Percentiles rank a stretch among this genome's conserved stretches.
Evolutionary conservation across 2,329 filamentous ascomycete species (phyloP).

Genomic region (Stagonosporopsis tanaceti): DNA sequence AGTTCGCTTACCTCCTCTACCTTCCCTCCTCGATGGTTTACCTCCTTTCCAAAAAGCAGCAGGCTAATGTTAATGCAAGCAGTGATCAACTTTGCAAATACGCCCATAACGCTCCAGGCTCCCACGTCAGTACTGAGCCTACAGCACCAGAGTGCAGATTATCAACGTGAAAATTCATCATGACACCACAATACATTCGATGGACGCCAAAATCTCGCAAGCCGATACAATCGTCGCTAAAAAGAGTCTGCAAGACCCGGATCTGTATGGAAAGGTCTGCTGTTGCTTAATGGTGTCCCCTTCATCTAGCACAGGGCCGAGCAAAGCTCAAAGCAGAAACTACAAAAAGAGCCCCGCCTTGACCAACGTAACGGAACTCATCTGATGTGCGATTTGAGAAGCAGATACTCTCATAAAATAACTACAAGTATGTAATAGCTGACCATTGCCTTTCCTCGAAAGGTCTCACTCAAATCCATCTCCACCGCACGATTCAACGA

Average conservation of each 20-base stretch:
- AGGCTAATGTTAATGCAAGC: background rate
- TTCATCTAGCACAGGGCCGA: background rate
- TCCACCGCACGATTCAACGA: too few species aligned
- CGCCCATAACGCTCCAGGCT: slow-evolving; percentile 40
- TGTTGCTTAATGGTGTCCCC: background rate
- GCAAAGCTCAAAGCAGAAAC: background rate
- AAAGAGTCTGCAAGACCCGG: background rate
- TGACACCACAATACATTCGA: background rate
- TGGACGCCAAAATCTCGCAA: background rate
- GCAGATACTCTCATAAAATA: too few species aligned
- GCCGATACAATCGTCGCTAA: background rate
- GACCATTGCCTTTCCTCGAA: too few species aligned
- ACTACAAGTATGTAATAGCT: too few species aligned
- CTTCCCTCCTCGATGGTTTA: background rate
- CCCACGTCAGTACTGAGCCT: slow-evolving; percentile 35
- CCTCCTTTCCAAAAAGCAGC: background rate
- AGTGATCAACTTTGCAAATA: slow-evolving; percentile 39
- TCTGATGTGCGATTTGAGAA: too few species aligned
- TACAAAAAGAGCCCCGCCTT: too few species aligned
- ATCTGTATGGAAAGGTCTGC: background rate
- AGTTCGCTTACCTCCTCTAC: background rate
- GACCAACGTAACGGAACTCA: too few species aligned
- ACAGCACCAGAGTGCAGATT: slow-evolving; percentile 27
- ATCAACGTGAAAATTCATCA: background rate
- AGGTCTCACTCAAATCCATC: too few species aligned